Evolutionary conservation across 345 rosid species (phyloP), one percentile per base, ranked within the genome.

Genomic region (Eucalyptus erythrocorys): DNA sequence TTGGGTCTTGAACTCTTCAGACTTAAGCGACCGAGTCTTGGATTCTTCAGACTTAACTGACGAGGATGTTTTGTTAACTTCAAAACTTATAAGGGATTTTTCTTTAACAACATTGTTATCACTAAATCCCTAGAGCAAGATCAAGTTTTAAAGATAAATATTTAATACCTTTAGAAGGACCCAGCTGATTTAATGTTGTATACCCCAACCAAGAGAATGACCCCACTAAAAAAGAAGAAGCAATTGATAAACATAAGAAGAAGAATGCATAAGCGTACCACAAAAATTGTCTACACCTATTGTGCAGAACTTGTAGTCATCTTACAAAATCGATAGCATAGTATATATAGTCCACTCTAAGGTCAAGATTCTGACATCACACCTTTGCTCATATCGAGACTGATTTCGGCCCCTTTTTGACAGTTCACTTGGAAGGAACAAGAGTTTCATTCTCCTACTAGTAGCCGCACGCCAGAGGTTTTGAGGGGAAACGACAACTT

Each of bases 371-470:
- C 10, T 30, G 71, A n/a, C 15, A 34, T 30, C 34, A n/a, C 80
- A 97, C 99, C 92, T 88, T 3, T 66, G 89, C 86, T 95, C 89
- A 71, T 92, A 94, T 81, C 90, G 92, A 88, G 93, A 88, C 90
- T 92, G 96, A 91, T 96, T 97, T 55, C 89, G 95, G 64, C 91
- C 94, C 91, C 98, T 94, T 92, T 89, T 95, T 16, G 95, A 91
- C 97, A 97, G 96, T 90, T 99, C 99, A 89, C 85, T 64, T 9
- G 98, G 94, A 27, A 94, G 97, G 90, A 95, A 91, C 55, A 85
- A 90, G 26, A 97, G 92, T 89, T 91, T 93, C 24, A 96, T 97
- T 90, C 89, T 92, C 48, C 99, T 93, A 80, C 89, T 92, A 15
- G 91, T 88, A 88, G 98, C 99, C 61, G 96, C 98, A 88, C 2